These are phyloP conservation scores for Xanthoconium separans DNA, from an alignment of 1,284 basidiomycete species.

Conservation along the genomic window DNA sequence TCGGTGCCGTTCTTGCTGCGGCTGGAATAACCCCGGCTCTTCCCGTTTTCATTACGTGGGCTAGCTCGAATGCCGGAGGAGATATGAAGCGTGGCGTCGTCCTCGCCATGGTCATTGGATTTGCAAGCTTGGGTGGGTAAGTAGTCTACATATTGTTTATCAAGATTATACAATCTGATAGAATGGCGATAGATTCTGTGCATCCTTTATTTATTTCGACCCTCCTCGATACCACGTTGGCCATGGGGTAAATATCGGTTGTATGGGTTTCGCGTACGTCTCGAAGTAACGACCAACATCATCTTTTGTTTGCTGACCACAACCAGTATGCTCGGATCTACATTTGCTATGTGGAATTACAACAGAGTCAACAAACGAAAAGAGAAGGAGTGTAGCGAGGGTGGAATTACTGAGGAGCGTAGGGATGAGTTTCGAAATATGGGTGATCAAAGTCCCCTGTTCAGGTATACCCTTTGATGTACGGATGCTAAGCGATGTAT, in stretches of 20 bases:
- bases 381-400: slow-evolving; percentile 37
- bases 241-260: slow-evolving; percentile 51
- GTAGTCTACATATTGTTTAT: not conserved
- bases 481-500: too few species aligned
- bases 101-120: not conserved
- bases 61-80: not conserved
- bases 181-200: slow-evolving; percentile 34
- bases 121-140: slow-evolving; percentile 34
- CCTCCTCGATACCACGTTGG: slow-evolving; percentile 49
- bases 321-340: slow-evolving; percentile 1
- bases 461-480: too few species aligned
- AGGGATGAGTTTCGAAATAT: too few species aligned
- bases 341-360: slow-evolving; percentile 42
- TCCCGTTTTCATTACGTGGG: not conserved
- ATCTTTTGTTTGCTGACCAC: not conserved
- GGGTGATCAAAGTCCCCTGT: too few species aligned
- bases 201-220: slow-evolving; percentile 43
- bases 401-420: slow-evolving; percentile 33
- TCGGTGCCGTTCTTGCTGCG: slow-evolving; percentile 51
- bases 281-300: not conserved
- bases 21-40: slow-evolving; percentile 54
- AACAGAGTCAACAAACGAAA: slow-evolving; percentile 41
- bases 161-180: too few species aligned
- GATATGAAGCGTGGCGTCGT: not conserved
- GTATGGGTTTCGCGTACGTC: slow-evolving; percentile 39